phyloP scores from a whole-genome alignment of 1,139 yeast genomes.

The Diutina ranongensis region DNA sequence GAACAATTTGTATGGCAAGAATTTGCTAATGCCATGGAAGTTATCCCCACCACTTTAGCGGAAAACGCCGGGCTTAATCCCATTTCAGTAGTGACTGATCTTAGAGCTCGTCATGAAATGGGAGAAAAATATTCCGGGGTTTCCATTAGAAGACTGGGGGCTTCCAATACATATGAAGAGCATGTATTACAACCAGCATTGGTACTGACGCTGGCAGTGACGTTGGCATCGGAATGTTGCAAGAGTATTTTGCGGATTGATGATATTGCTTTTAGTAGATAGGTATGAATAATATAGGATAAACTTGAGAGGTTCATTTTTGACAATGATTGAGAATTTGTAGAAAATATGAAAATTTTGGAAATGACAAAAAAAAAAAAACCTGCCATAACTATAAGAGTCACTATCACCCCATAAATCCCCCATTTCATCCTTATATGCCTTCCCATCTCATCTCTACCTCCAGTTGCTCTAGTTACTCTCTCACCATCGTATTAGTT shows the following conservation, averaged over 20 bases:
- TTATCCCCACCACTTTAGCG: constrained; percentile 92
- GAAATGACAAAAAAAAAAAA: no score
- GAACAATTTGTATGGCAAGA: constrained; percentile 94
- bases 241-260: constrained; percentile 93
- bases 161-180: constrained; percentile 84
- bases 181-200: constrained; percentile 94
- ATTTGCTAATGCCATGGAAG: constrained; percentile 91
- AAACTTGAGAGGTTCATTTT: no score
- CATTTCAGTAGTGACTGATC: constrained; percentile 87
- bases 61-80: constrained; percentile 97
- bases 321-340: no score
- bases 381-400: no score
- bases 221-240: constrained; percentile 92
- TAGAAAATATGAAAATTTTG: neutral
- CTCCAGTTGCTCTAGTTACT: no score
- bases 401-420: no score
- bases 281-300: neutral
- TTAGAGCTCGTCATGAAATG: constrained; percentile 81
- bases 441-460: no score
- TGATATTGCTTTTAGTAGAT: constrained; percentile 38
- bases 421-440: no score
- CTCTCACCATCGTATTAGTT: no score
- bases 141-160: constrained; percentile 87
- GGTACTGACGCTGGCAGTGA: constrained; percentile 87
- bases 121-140: constrained; percentile 96